Conservation (phyloP, 2,329 filamentous ascomycete genomes). For the Cladophialophora immunda region DNA sequence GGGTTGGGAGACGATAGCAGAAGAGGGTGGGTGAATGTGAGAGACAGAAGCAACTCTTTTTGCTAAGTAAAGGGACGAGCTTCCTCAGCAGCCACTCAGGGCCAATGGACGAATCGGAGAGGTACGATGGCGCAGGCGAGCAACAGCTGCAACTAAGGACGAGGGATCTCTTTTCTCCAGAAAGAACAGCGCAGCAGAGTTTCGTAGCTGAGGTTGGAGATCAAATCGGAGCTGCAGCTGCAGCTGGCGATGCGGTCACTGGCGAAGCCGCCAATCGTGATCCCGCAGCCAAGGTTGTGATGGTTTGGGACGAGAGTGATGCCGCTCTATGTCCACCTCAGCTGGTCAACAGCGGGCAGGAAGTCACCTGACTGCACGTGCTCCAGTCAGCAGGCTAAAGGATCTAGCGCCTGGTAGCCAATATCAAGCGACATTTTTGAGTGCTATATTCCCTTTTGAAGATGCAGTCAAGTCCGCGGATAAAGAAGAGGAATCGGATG, state of each 20-base stretch:
- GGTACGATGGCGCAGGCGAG: conserved; percentile 28
- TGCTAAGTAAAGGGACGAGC: conserved; percentile 15
- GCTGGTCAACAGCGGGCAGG: background rate
- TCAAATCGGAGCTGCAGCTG: conserved; percentile 13
- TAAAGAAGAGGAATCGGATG: no score
- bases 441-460: no score
- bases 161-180: conserved; percentile 1
- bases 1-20: conserved; percentile 10
- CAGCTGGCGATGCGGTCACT: conserved; percentile 13
- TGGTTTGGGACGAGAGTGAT: background rate
- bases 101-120: conserved; percentile 30
- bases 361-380: background rate
- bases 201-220: conserved; percentile 9
- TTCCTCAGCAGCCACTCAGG: conserved; percentile 16
- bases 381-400: background rate
- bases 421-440: no score
- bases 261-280: background rate
- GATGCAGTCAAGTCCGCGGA: no score
- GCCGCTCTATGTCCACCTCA: background rate
- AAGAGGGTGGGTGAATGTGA: background rate
- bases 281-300: background rate
- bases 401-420: background rate
- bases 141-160: conserved; percentile 21
- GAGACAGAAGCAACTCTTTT: conserved; percentile 31
- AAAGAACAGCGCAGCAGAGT: conserved; percentile 23